Evolutionary conservation across 106 monocot species (phyloP).

Genomic region (Dioscorea dumetorum): DNA sequence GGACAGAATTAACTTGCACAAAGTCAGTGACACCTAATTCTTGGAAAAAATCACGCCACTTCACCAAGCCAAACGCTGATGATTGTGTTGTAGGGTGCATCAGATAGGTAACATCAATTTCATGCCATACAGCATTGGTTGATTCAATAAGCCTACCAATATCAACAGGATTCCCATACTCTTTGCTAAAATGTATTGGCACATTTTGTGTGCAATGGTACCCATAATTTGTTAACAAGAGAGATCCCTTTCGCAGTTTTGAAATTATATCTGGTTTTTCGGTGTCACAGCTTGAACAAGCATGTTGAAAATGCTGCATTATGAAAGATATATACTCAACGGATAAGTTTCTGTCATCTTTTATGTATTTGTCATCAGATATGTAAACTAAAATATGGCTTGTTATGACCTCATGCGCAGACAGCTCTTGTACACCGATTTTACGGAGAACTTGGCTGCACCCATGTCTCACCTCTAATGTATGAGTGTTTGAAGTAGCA

Average conservation of each 20-base stretch:
- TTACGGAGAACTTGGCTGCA: constrained; percentile 49
- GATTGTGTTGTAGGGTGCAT: constrained; percentile 44
- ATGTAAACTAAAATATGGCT: constrained; percentile 58
- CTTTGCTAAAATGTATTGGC: constrained; percentile 79
- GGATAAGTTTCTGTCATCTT: constrained; percentile 33
- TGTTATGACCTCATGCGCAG: constrained; percentile 79
- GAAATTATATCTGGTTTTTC: constrained; percentile 61
- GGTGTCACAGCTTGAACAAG: constrained; percentile 50
- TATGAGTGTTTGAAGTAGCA: constrained; percentile 20
- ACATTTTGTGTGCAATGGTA: constrained; percentile 45
- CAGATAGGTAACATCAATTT: constrained; percentile 75
- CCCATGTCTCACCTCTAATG: constrained; percentile 32
- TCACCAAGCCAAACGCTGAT: constrained; percentile 16
- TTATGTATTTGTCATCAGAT: constrained; percentile 13
- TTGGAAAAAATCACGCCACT: constrained; percentile 71
- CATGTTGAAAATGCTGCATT: constrained; percentile 78
- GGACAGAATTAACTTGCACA: constrained; percentile 52
- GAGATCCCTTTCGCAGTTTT: constrained; percentile 31
- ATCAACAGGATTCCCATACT: constrained; percentile 69
- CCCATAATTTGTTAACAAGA: constrained; percentile 77
- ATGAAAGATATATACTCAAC: constrained; percentile 81
- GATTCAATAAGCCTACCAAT: constrained; percentile 31
- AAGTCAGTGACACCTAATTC: constrained; percentile 93
- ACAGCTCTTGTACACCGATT: constrained; percentile 71
- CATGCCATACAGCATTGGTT: constrained; percentile 48